phyloP scores from a whole-genome alignment of 2,329 filamentous ascomycete genomes.

The Macrophomina pseudophaseolina region DNA sequence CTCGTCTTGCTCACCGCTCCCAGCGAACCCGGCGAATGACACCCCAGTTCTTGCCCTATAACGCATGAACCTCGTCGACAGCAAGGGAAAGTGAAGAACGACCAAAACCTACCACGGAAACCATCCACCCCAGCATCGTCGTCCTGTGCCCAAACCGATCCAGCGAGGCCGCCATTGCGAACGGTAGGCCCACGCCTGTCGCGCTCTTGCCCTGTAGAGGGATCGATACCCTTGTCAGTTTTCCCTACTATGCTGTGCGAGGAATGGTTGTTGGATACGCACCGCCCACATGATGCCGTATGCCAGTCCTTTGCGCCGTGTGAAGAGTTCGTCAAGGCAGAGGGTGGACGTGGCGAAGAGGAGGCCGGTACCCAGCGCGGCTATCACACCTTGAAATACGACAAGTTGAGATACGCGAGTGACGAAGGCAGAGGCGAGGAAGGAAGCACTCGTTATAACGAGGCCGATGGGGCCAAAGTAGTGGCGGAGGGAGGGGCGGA shows the following conservation, averaged over 20 bases:
- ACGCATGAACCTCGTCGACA: not conserved
- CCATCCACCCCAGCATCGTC: constrained; percentile 6
- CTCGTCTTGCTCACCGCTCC: not conserved
- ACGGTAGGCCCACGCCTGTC: constrained; percentile 13
- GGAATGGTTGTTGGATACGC: too few relatives aligned
- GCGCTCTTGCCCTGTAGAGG: constrained; percentile 2
- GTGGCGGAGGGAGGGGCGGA: constrained; percentile 43
- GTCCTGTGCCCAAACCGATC: not conserved
- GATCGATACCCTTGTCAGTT: too few relatives aligned
- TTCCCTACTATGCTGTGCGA: too few relatives aligned
- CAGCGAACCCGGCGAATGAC: not conserved
- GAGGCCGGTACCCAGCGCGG: constrained; percentile 53
- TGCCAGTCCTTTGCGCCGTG: constrained; percentile 57
- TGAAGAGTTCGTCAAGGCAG: constrained; percentile 61
- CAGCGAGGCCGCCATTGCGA: not conserved
- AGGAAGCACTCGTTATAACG: constrained; percentile 41
- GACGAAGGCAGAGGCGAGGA: constrained; percentile 44
- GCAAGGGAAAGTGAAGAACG: not conserved
- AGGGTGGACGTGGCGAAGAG: constrained; percentile 57
- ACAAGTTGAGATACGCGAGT: constrained; percentile 44
- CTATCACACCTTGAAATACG: constrained; percentile 49
- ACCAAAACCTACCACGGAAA: constrained; percentile 2
- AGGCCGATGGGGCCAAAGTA: constrained; percentile 46
- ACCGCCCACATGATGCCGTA: constrained; percentile 53
- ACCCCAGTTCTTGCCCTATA: not conserved